phyloP scores from a whole-genome alignment of 257 asterid species.

The Jacaranda copaia region DNA sequence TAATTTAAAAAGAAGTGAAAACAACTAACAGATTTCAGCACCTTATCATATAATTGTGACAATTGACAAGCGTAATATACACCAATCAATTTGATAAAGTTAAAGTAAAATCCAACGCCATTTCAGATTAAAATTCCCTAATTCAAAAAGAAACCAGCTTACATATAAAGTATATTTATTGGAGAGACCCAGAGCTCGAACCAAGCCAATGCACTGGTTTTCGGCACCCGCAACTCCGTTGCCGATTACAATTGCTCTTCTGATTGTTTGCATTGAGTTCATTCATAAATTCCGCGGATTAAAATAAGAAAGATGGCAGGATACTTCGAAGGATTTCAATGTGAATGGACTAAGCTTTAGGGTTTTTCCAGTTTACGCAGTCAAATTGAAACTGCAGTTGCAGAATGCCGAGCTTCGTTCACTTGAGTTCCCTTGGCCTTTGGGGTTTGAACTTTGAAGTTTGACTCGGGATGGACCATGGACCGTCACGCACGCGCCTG shows the following conservation, averaged over 20 bases:
- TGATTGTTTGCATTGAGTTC: slow-evolving; percentile 60
- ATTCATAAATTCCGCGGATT: slow-evolving; percentile 10
- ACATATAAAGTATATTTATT: slow-evolving; percentile 59
- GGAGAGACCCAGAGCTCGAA: slow-evolving; percentile 80
- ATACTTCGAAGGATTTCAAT: background rate
- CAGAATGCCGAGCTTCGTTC: background rate
- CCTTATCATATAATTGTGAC: background rate
- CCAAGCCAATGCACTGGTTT: slow-evolving; percentile 80
- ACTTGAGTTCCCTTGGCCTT: background rate
- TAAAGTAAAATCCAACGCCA: background rate
- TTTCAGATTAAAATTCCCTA: background rate
- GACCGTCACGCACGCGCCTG: too few species aligned
- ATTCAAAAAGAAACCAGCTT: slow-evolving; percentile 31
- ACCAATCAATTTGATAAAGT: slow-evolving; percentile 15
- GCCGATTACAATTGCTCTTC: slow-evolving; percentile 76
- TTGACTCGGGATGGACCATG: background rate
- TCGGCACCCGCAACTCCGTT: slow-evolving; percentile 87
- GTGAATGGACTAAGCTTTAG: background rate
- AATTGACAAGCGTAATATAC: background rate
- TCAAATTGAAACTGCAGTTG: background rate
- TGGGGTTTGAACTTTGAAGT: background rate
- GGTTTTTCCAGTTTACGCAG: background rate
- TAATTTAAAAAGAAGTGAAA: background rate
- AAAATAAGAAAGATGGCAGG: background rate
- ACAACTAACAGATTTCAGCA: background rate